Base-by-base conservation (phyloP, 2,329 filamentous ascomycete species). In the Penicillium capsulatum region DNA sequence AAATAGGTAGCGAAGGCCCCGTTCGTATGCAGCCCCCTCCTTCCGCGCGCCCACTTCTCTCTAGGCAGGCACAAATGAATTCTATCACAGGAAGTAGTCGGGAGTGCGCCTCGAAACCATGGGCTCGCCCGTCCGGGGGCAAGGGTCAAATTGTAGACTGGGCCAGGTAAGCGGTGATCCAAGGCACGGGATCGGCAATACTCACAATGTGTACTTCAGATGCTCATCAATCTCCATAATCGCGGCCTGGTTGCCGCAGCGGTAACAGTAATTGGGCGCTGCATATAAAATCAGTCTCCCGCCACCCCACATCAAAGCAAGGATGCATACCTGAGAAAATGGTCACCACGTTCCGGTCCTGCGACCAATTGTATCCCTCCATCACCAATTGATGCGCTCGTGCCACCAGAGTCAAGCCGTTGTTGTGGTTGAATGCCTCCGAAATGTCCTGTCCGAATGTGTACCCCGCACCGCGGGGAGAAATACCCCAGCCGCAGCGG, bases 221-320 rank as follows among this genome's bases (percentile, higher is more conserved):
- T 97, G 90, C 72, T 98, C 92, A 54, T 97, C 92, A 68, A 98
- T 98, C 71, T 97, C 92, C 92, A 98, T 98, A 67, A 98, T 97
- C n/a, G 92, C 92, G 41, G 92, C 92, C 71, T 97, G 92, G 71
- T 98, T 98, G 63, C 92, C 92, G 64, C 92, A 98, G 67, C 92
- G 81, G 77, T 98, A 97, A 75, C 91, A 98, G 76, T 98, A 98
- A 68, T 91, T 91, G 49, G 86, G 86, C 38, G 86, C 86, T 51
- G 35, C 9, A 33, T n/a, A 17, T 8, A 22, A n/a, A 19, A 32
- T 34, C 14, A 51, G 15, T 29, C 17, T 33, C 33, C n/a, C 7
- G 22, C 8, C 11, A 9, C 20, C 16, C 15, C 10, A 13, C 5
- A 17, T 6, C 3, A 8, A 31, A n/a, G 13, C 16, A 31, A 16